phyloP scores from a whole-genome alignment of 805 yeast genomes.

The Metschnikowia gruessii region DNA sequence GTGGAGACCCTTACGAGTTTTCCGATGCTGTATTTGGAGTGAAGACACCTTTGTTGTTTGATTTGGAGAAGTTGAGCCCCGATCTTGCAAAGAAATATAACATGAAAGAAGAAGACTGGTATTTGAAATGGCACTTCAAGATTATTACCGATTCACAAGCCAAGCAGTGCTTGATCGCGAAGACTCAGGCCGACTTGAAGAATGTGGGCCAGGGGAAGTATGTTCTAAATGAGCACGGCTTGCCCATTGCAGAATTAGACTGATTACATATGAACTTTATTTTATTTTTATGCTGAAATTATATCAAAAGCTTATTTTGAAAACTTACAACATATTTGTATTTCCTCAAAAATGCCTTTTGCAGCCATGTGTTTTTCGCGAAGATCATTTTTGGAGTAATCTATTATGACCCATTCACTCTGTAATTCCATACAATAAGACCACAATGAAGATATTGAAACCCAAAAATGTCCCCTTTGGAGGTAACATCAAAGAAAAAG shows the following conservation, averaged over 20 bases:
- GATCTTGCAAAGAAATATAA: constrained; percentile 17
- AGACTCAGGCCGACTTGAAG: constrained; percentile 14
- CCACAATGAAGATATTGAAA: too few species aligned
- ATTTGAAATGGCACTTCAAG: constrained; percentile 21
- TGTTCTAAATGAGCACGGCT: constrained; percentile 19
- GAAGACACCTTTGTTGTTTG: constrained; percentile 16
- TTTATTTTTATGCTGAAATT: background rate
- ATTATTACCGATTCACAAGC: constrained; percentile 18
- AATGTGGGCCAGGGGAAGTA: constrained; percentile 7
- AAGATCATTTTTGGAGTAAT: too few species aligned
- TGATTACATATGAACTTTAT: background rate
- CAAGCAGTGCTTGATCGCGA: constrained; percentile 6
- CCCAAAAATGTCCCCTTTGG: too few species aligned
- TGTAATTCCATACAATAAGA: too few species aligned
- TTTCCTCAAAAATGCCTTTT: too few species aligned
- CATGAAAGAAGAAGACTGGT: constrained; percentile 22
- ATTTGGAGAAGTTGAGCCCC: constrained; percentile 17
- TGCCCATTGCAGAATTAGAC: constrained; percentile 21
- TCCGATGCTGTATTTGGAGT: constrained; percentile 26
- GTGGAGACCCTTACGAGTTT: constrained; percentile 22
- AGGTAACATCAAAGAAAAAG: too few species aligned
- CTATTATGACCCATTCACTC: too few species aligned
- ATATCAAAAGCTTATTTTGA: background rate
- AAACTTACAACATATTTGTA: too few species aligned
- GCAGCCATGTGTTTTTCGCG: too few species aligned